Base-by-base conservation (phyloP, 2,329 filamentous ascomycete species). In the Acrodontium crateriforme region DNA sequence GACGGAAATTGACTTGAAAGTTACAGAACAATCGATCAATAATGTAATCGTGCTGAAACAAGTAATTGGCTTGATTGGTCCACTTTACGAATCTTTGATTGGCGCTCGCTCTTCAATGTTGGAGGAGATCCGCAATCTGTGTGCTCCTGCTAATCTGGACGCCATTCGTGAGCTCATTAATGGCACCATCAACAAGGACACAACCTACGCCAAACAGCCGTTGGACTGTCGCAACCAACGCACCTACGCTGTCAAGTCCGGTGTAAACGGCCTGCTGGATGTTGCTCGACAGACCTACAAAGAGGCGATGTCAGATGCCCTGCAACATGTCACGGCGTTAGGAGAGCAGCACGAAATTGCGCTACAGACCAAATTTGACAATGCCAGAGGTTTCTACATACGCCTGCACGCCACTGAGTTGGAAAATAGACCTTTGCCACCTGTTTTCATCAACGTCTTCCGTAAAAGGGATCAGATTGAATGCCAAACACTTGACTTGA, bases 281-380 rank as follows among this genome's bases (percentile, higher is more conserved):
- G 79, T 94, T 19, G 81, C 83, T 18, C 71, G 85, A 4, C 78
- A 84, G 44, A 83, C 82, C 0, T 94, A 89, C 56, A 91, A 89
- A 43, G 87, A 95, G 50, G 73, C 78, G 2, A 89, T 76, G 4
- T 70, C 78, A 26, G 82, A 93, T 50, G 71, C 82, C 3, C 69
- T 78, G 40, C 65, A 77, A 28, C 71, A 87, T 48, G 64, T 87
- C 3, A 64, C 70, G 13, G 65, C 72, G 10, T 53, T 94, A 8
- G 70, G 70, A 46, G 56, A 58, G 31, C 59, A 65, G 12, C 61
- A 75, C 42, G 59, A 68, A 3, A 52, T 91, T 3, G 50, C 57
- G 2, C 59, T 80, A 4, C 69, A 77, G 18, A 59, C 91, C 12
- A 80, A 74, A 43, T 95, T 71, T 42, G 85, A 94, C 35, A 69